phyloP scores from a whole-genome alignment of 306 rosid species.

The Phaseolus lunatus region DNA sequence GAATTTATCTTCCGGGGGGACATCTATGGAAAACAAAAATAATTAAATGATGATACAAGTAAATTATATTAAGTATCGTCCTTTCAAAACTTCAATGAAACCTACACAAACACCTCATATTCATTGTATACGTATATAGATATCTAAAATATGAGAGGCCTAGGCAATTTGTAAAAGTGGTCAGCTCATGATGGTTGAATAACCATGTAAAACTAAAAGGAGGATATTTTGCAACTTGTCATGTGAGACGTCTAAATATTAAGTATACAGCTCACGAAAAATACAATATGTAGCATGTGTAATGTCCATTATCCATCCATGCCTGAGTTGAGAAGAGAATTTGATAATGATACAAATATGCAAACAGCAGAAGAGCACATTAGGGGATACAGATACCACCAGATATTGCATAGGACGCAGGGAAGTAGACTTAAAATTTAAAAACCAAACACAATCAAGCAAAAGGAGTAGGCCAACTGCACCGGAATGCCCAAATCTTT shows the following conservation, averaged over 20 bases:
- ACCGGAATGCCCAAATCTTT: constrained; percentile 88
- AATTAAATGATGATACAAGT: not conserved
- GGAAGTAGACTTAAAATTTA: constrained; percentile 9
- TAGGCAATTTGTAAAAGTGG: constrained; percentile 13
- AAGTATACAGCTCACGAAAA: constrained; percentile 13
- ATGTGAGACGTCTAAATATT: not conserved
- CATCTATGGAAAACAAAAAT: not conserved
- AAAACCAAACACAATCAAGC: constrained; percentile 27
- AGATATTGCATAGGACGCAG: not conserved
- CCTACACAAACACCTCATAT: not conserved
- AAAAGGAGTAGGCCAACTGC: constrained; percentile 32
- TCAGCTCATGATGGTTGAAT: not conserved
- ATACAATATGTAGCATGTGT: constrained; percentile 1
- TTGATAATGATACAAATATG: not conserved
- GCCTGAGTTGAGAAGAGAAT: not conserved
- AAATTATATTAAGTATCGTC: not conserved
- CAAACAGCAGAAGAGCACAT: not conserved
- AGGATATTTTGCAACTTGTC: no score
- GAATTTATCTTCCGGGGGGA: not conserved
- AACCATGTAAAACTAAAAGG: constrained; percentile 2
- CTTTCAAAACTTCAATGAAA: constrained; percentile 1
- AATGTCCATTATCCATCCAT: not conserved
- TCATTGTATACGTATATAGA: not conserved
- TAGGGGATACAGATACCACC: not conserved
- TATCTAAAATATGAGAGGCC: not conserved